phyloP scores from a whole-genome alignment of 768 basidiomycete species.

The Auriscalpium vulgare region DNA sequence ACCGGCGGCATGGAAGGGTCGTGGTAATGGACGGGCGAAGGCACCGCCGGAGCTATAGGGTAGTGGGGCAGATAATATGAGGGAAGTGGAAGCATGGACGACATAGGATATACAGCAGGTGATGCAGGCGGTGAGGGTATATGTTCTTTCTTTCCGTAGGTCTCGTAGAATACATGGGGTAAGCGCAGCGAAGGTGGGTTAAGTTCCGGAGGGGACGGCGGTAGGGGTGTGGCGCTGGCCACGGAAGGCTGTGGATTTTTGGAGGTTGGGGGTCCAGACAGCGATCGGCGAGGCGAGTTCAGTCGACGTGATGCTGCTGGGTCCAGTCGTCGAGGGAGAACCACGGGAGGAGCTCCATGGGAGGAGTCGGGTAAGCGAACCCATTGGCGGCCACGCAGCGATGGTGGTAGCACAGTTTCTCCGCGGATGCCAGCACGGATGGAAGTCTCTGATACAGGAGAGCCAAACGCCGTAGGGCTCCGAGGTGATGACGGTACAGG shows the following conservation, averaged over 20 bases:
- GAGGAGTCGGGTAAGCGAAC: not conserved
- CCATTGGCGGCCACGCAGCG: not conserved
- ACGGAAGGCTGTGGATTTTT: slow-evolving; percentile 3
- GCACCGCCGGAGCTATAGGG: not conserved
- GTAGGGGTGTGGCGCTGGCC: slow-evolving; percentile 13
- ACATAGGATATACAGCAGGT: slow-evolving; percentile 7
- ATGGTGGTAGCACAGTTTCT: not conserved
- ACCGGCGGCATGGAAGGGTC: not conserved
- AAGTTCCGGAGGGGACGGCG: slow-evolving; percentile 9
- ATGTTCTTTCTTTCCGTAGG: slow-evolving; percentile 4
- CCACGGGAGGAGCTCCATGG: not conserved
- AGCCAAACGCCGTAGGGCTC: not conserved
- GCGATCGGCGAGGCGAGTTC: slow-evolving; percentile 26
- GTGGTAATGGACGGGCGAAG: not conserved
- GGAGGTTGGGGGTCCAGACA: slow-evolving; percentile 23
- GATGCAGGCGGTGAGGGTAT: slow-evolving; percentile 8
- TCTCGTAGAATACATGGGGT: slow-evolving; percentile 15
- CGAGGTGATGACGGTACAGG: not conserved
- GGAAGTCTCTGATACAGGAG: not conserved
- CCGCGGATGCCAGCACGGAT: not conserved
- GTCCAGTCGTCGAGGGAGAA: slow-evolving; percentile 8
- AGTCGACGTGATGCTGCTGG: slow-evolving; percentile 18
- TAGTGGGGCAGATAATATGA: not conserved
- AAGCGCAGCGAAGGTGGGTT: not conserved
- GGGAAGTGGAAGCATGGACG: not conserved